These are phyloP conservation scores for Amborella trichopoda DNA, from an alignment of 164 flowering plant species.

Conservation along the genomic window DNA sequence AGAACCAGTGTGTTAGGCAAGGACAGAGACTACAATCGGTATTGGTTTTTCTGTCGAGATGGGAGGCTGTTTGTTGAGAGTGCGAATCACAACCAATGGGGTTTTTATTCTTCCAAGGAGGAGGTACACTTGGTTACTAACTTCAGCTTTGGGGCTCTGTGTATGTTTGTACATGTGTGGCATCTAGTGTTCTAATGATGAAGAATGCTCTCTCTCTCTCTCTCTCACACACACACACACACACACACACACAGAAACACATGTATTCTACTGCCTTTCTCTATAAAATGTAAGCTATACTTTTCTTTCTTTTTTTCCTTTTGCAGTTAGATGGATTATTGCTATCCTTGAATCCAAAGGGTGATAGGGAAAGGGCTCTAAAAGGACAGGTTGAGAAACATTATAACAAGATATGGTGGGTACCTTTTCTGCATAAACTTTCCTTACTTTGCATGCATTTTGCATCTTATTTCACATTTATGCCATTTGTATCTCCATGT, in stretches of 20 bases:
- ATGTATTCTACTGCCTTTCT: too few relatives aligned
- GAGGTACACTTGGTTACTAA: slow-evolving; percentile 3
- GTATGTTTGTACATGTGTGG: too few relatives aligned
- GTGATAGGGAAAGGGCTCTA: slow-evolving; percentile 11
- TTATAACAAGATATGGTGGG: slow-evolving; percentile 12
- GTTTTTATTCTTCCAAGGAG: slow-evolving; percentile 10
- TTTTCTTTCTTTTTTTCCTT: background rate
- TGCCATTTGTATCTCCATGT: too few relatives aligned
- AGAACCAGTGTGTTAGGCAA: slow-evolving; percentile 9
- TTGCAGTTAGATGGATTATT: slow-evolving; percentile 11
- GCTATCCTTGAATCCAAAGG: slow-evolving; percentile 11
- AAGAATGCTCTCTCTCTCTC: too few relatives aligned
- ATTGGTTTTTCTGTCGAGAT: slow-evolving; percentile 9
- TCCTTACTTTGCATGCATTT: too few relatives aligned
- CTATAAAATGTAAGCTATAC: too few relatives aligned
- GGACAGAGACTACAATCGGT: slow-evolving; percentile 8
- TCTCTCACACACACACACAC: too few relatives aligned
- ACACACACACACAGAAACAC: too few relatives aligned
- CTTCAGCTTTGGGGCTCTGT: too few relatives aligned
- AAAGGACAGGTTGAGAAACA: slow-evolving; percentile 7
- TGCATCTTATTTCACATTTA: too few relatives aligned
- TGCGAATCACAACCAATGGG: slow-evolving; percentile 8
- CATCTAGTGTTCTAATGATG: too few relatives aligned
- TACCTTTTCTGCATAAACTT: too few relatives aligned
- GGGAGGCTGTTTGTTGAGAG: slow-evolving; percentile 11